phyloP scores from a whole-genome alignment of 2,329 filamentous ascomycete species.

The Aureobasidium sp. region DNA sequence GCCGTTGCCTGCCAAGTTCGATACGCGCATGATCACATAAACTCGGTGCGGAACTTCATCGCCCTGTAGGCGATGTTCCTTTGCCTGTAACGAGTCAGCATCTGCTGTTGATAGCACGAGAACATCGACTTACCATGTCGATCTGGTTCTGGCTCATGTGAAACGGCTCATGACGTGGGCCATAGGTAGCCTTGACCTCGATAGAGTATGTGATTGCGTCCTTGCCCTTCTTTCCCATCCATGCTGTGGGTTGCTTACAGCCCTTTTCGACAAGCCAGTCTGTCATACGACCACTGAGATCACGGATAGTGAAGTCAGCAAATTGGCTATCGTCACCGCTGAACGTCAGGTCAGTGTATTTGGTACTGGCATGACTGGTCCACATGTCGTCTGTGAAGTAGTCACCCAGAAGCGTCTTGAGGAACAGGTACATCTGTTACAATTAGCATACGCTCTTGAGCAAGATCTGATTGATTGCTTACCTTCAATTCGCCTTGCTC shows the following conservation, averaged over 20 bases:
- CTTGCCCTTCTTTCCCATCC: background rate
- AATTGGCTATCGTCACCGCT: slow-evolving; percentile 9
- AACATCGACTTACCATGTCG: slow-evolving; percentile 4
- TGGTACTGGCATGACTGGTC: slow-evolving; percentile 12
- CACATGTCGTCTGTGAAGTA: slow-evolving; percentile 1
- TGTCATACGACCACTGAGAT: slow-evolving; percentile 5
- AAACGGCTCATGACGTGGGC: slow-evolving; percentile 13
- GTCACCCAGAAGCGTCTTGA: background rate
- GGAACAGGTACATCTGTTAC: background rate
- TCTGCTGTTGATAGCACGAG: background rate
- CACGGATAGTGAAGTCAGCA: slow-evolving; percentile 15
- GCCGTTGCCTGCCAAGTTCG: background rate
- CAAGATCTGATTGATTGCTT: background rate
- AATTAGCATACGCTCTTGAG: background rate
- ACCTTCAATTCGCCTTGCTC: slow-evolving; percentile 8
- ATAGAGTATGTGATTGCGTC: slow-evolving; percentile 16
- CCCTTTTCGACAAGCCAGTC: slow-evolving; percentile 10
- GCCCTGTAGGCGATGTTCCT: background rate
- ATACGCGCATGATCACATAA: slow-evolving; percentile 6
- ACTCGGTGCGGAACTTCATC: background rate
- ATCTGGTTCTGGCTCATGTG: slow-evolving; percentile 16
- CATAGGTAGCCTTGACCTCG: slow-evolving; percentile 17
- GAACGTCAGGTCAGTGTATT: slow-evolving; percentile 4
- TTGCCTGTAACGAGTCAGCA: background rate
- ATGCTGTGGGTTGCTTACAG: background rate